A percentile compares a stretch with the other conserved stretches of the same genome.
Conservation (phyloP, 306 rosid species). For the Casuarina cunninghamiana region DNA sequence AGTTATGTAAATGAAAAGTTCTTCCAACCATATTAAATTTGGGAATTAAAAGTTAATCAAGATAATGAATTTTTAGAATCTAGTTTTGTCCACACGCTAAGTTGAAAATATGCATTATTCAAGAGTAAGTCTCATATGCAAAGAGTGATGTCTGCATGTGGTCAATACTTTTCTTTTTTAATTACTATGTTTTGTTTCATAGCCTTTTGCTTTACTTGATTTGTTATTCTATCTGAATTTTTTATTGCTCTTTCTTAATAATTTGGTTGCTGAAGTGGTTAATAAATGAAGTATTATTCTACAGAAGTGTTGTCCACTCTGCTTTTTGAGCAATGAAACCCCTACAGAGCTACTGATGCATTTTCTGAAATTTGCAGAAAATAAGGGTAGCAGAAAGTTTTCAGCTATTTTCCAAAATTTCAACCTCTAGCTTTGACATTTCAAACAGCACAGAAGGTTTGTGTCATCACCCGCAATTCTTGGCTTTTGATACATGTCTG, state of each 20-base stretch:
- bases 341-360: neutral
- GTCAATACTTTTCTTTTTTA: neutral
- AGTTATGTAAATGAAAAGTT: too few species aligned
- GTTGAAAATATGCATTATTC: too few species aligned
- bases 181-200: neutral
- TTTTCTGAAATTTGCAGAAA: conserved; percentile 51
- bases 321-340: neutral
- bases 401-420: conserved; percentile 72
- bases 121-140: too few species aligned
- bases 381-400: conserved; percentile 75
- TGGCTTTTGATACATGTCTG: neutral
- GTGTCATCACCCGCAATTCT: conserved; percentile 6
- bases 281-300: neutral
- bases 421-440: conserved; percentile 53
- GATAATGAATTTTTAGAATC: too few species aligned
- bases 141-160: neutral
- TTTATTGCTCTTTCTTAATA: neutral
- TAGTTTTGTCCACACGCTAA: too few species aligned
- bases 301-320: neutral
- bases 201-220: neutral
- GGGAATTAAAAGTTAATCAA: too few species aligned
- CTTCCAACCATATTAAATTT: too few species aligned
- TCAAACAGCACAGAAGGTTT: conserved; percentile 57
- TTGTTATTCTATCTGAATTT: neutral
- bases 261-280: conserved; percentile 3